A percentile compares a stretch with the other conserved stretches of the same genome.
Evolutionary conservation across 2,329 filamentous ascomycete species (phyloP).

Genomic region (Biscogniauxia mediterranea): DNA sequence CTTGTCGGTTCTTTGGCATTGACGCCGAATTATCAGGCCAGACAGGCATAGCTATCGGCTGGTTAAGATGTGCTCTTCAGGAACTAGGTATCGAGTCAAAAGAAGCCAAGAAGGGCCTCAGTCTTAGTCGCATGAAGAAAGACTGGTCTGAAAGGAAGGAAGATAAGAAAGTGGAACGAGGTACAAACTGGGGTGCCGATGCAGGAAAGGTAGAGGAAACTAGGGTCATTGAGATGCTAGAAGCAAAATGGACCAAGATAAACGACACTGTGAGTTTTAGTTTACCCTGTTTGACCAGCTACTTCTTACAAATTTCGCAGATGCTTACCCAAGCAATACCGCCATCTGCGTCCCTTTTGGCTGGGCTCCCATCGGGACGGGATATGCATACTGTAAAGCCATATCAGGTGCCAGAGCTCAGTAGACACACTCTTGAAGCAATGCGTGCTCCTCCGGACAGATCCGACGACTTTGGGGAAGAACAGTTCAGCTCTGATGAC

Average conservation of each 20-base stretch:
- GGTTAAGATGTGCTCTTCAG: constrained; percentile 74
- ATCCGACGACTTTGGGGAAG: constrained; percentile 40
- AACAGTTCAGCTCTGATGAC: constrained; percentile 44
- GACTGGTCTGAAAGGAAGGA: constrained; percentile 74
- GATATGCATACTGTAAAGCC: constrained; percentile 75
- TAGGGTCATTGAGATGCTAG: constrained; percentile 80
- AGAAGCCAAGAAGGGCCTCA: constrained; percentile 50
- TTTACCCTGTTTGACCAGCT: neutral
- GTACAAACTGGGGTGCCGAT: constrained; percentile 73
- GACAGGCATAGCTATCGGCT: constrained; percentile 81
- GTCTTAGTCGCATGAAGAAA: constrained; percentile 57
- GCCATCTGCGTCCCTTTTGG: constrained; percentile 66
- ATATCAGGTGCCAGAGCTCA: constrained; percentile 65
- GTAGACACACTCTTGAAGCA: constrained; percentile 60
- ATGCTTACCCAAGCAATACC: constrained; percentile 80
- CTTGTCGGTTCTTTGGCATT: constrained; percentile 86
- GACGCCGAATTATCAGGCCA: constrained; percentile 82
- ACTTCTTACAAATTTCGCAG: constrained; percentile 39
- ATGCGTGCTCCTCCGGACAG: constrained; percentile 56
- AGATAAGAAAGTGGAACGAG: constrained; percentile 75
- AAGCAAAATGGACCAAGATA: constrained; percentile 85
- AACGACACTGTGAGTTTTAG: constrained; percentile 75
- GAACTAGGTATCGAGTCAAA: constrained; percentile 66
- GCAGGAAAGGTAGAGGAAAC: constrained; percentile 82
- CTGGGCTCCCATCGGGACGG: constrained; percentile 81